A percentile compares a stretch with the other conserved stretches of the same genome.
Conservation (phyloP, 805 yeast species). For the Alloascoidea africana region DNA sequence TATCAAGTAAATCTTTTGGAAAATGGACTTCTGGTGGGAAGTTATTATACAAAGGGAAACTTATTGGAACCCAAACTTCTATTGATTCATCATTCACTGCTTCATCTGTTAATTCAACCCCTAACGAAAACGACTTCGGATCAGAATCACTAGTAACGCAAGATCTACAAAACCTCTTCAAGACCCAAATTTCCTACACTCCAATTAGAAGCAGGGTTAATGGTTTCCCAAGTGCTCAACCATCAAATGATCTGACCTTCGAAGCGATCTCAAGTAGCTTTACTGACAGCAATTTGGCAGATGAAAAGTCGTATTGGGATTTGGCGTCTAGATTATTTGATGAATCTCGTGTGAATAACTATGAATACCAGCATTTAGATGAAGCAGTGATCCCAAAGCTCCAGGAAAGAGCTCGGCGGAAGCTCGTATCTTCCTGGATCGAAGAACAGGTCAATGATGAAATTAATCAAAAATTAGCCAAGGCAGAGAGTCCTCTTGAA, state of each 20-base stretch:
- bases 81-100: not conserved
- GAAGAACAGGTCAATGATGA: constrained; percentile 24
- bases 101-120: not conserved
- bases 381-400: constrained; percentile 8
- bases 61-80: constrained; percentile 6
- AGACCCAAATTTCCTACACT: not conserved
- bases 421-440: constrained; percentile 42
- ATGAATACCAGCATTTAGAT: constrained; percentile 9
- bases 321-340: constrained; percentile 53
- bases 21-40: constrained; percentile 5
- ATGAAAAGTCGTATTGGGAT: constrained; percentile 27
- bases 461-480: constrained; percentile 17
- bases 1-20: constrained; percentile 5
- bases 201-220: constrained; percentile 13
- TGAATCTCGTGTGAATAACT: constrained; percentile 13
- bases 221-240: constrained; percentile 21
- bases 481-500: constrained; percentile 28
- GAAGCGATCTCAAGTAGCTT: constrained; percentile 12
- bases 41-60: constrained; percentile 3
- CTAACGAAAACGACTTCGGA: not conserved
- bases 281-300: constrained; percentile 6
- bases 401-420: constrained; percentile 21
- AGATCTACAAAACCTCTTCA: not conserved
- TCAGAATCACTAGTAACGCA: not conserved
- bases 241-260: constrained; percentile 18